Evolutionary conservation across 1,284 basidiomycete genomes (phyloP).

Genomic region (Ceratobasidium sp.): DNA sequence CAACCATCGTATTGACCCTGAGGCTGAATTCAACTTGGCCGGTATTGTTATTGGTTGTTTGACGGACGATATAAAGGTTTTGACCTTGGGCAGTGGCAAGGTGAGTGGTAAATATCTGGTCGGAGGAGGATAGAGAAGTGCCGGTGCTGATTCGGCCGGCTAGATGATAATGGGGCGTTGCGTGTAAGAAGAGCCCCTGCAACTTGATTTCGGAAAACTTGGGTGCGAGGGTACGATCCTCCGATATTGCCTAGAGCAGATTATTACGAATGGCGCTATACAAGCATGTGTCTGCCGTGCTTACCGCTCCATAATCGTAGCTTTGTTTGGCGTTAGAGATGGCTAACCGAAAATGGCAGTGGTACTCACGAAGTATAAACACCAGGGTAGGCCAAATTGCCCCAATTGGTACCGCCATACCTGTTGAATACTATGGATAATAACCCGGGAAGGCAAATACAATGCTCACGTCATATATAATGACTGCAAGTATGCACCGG

Average conservation of each 20-base stretch:
- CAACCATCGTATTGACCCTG: background rate
- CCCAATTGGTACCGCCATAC: constrained; percentile 59
- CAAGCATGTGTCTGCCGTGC: background rate
- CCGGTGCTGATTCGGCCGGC: constrained; percentile 23
- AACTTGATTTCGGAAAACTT: constrained; percentile 42
- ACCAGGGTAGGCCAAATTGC: constrained; percentile 54
- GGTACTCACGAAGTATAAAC: constrained; percentile 58
- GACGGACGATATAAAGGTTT: constrained; percentile 13
- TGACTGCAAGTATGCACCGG: constrained; percentile 52
- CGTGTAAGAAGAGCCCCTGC: constrained; percentile 43
- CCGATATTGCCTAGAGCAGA: constrained; percentile 34
- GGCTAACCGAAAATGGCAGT: no score
- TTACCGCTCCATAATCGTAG: constrained; percentile 27
- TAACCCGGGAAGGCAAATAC: no score
- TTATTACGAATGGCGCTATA: no score
- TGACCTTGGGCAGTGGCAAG: constrained; percentile 48
- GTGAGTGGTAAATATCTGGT: constrained; percentile 52
- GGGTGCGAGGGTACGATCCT: constrained; percentile 40
- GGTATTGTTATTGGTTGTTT: constrained; percentile 13
- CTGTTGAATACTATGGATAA: constrained; percentile 42
- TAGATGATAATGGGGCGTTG: constrained; percentile 40
- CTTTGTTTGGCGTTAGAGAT: no score
- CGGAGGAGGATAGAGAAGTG: background rate
- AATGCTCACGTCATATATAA: constrained; percentile 50
- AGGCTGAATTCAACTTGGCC: background rate